Evolutionary conservation across 331 rosid genomes (phyloP).

Genomic region (Pyracantha coccinea): DNA sequence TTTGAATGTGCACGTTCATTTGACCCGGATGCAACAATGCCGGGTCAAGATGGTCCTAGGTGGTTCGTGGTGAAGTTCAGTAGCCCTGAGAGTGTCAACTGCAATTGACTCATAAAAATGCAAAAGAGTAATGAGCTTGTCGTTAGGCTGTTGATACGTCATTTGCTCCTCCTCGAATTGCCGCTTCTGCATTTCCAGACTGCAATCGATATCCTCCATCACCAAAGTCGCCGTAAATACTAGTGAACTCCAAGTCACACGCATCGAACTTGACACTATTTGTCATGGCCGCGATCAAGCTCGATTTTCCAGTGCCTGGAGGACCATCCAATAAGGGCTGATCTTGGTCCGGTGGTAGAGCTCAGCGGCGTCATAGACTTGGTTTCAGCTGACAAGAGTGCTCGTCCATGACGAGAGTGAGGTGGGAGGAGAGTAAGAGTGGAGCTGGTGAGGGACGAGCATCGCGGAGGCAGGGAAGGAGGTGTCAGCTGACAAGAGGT

Average conservation of each 20-base stretch:
- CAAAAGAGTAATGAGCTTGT: not conserved
- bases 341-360: conserved; percentile 25
- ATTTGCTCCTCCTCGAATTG: not conserved
- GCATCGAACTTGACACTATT: conserved; percentile 21
- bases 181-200: conserved; percentile 7
- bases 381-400: conserved; percentile 13
- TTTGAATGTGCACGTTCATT: conserved; percentile 47
- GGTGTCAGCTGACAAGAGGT: conserved; percentile 5
- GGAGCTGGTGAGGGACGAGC: conserved; percentile 23
- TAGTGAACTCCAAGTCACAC: conserved; percentile 24
- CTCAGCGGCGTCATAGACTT: conserved; percentile 23
- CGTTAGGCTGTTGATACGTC: not conserved
- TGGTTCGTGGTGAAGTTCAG: conserved; percentile 50
- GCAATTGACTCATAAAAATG: not conserved
- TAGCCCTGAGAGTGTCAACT: conserved; percentile 39
- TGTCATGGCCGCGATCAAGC: conserved; percentile 12
- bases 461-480: conserved; percentile 21
- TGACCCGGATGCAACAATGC: conserved; percentile 45
- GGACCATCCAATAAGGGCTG: conserved; percentile 4
- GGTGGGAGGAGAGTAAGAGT: conserved; percentile 12
- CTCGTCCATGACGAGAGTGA: conserved; percentile 17
- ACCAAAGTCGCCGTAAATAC: conserved; percentile 6
- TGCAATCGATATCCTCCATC: conserved; percentile 20
- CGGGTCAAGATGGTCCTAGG: conserved; percentile 31
- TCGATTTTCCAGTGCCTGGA: not conserved